Evolutionary conservation across 1,284 basidiomycete species (phyloP).

Genomic region (Moniliella sp.): DNA sequence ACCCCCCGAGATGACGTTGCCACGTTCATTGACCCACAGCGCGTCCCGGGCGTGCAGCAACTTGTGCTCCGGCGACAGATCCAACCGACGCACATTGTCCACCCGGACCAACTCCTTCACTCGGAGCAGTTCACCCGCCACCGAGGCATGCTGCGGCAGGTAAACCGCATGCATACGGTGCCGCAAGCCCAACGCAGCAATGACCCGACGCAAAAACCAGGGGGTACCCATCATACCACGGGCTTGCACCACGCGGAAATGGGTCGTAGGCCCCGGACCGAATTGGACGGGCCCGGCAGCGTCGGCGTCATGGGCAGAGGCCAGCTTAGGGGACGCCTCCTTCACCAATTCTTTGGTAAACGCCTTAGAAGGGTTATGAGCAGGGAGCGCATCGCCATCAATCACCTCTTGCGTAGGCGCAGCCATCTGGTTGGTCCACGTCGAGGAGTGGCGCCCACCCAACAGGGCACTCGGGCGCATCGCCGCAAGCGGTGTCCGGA

Average conservation of each 20-base stretch:
- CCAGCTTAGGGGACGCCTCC: too few species aligned
- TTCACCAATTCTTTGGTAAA: too few species aligned
- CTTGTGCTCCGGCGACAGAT: neutral
- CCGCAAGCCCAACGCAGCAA: constrained; percentile 54
- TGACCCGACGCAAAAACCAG: constrained; percentile 48
- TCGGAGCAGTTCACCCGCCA: constrained; percentile 56
- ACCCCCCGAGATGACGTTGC: neutral
- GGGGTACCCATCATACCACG: constrained; percentile 63
- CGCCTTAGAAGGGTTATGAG: too few species aligned
- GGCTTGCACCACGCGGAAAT: constrained; percentile 61
- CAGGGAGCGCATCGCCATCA: too few species aligned
- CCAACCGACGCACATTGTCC: constrained; percentile 44
- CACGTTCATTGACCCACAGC: neutral
- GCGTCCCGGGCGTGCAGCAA: neutral
- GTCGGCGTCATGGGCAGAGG: too few species aligned
- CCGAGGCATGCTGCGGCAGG: constrained; percentile 48
- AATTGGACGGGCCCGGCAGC: too few species aligned
- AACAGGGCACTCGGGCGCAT: too few species aligned
- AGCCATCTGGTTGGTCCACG: too few species aligned
- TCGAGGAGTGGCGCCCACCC: too few species aligned
- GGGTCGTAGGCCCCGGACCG: constrained; percentile 42
- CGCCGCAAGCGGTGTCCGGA: too few species aligned
- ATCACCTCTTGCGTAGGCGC: too few species aligned
- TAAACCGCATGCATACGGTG: constrained; percentile 60
- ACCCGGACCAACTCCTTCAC: constrained; percentile 73